These are phyloP conservation scores for Solanum paucissectum DNA, from an alignment of 257 asterid species.

Conservation along the genomic window DNA sequence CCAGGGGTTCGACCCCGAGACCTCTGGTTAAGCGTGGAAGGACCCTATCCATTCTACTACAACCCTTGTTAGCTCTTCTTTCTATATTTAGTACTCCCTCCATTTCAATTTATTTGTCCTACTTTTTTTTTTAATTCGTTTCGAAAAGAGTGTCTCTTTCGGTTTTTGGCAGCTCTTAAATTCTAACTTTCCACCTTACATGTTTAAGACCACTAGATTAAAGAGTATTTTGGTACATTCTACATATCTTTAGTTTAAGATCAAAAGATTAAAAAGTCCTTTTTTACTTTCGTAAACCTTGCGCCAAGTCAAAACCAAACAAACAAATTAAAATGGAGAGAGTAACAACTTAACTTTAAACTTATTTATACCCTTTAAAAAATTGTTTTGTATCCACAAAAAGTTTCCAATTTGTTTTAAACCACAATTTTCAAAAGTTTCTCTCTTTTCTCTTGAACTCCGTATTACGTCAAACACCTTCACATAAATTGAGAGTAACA, in stretches of 20 bases:
- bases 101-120: not conserved
- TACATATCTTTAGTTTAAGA: too few species aligned
- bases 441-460: not conserved
- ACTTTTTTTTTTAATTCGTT: not conserved
- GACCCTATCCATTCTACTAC: not conserved
- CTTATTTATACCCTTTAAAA: not conserved
- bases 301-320: accelerated
- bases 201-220: too few species aligned
- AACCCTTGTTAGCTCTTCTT: not conserved
- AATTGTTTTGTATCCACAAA: not conserved
- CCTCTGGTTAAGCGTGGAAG: not conserved
- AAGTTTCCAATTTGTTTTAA: too few species aligned
- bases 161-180: not conserved
- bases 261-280: not conserved
- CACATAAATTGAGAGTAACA: not conserved
- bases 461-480: not conserved
- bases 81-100: not conserved
- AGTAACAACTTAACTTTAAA: too few species aligned
- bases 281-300: not conserved
- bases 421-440: not conserved
- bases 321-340: accelerated
- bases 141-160: not conserved
- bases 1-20: not conserved
- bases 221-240: too few species aligned
- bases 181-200: not conserved